phyloP scores from a whole-genome alignment of 441 rosid species.

The Dalechampia spathulata region DNA sequence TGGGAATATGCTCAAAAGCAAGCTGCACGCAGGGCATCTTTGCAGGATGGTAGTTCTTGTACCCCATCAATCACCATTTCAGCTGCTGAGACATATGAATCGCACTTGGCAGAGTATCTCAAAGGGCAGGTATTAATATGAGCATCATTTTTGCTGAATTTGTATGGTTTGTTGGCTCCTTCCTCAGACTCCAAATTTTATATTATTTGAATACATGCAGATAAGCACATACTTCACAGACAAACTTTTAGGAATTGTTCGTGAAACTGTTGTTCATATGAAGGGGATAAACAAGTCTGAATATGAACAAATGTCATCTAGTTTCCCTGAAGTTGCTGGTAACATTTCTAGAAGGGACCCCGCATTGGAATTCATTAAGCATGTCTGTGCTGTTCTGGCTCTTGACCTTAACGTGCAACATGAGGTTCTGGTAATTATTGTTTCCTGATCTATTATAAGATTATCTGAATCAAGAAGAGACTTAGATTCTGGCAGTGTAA shows the following conservation, averaged over 20 bases:
- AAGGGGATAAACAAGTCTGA: slow-evolving; percentile 44
- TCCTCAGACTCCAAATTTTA: slow-evolving; percentile 5
- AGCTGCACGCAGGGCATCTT: slow-evolving; percentile 37
- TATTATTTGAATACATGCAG: slow-evolving; percentile 28
- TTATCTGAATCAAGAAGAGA: neutral
- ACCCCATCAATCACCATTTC: slow-evolving; percentile 64
- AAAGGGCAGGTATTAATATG: slow-evolving; percentile 53
- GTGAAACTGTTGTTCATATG: slow-evolving; percentile 54
- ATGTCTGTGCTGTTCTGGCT: slow-evolving; percentile 68
- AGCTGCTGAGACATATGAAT: slow-evolving; percentile 65
- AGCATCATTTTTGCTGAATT: slow-evolving; percentile 8
- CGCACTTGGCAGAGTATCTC: slow-evolving; percentile 56
- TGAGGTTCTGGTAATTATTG: slow-evolving; percentile 66
- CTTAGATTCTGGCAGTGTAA: neutral
- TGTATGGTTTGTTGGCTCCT: slow-evolving; percentile 12
- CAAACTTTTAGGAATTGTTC: slow-evolving; percentile 62
- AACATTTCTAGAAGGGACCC: slow-evolving; percentile 41
- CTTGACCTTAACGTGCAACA: slow-evolving; percentile 83
- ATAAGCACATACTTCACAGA: slow-evolving; percentile 60
- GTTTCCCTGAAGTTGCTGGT: slow-evolving; percentile 24
- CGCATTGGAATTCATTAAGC: slow-evolving; percentile 78
- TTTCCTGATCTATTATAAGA: neutral
- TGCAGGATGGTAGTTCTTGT: slow-evolving; percentile 37
- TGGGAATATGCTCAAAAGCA: slow-evolving; percentile 70
- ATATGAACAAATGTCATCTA: slow-evolving; percentile 22